These are phyloP conservation scores for Volutella citrinella DNA, from an alignment of 2,329 filamentous ascomycete species.

Conservation along the genomic window DNA sequence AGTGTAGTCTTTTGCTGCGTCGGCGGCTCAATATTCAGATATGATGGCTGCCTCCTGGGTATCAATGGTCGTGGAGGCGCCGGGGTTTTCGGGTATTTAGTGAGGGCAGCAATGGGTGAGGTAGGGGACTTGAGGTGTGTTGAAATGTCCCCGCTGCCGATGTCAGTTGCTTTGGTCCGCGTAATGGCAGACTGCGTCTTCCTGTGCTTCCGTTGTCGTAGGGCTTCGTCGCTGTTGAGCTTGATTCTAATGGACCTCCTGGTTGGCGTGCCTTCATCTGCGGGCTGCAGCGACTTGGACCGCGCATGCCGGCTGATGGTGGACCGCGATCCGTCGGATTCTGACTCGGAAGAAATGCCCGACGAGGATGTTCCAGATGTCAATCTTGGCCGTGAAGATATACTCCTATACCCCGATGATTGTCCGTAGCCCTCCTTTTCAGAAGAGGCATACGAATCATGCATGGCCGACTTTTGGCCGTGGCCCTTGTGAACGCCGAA, in stretches of 20 bases:
- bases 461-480: conserved; percentile 40
- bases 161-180: conserved; percentile 39
- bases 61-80: conserved; percentile 87
- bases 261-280: conserved; percentile 62
- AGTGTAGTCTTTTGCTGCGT: conserved; percentile 79
- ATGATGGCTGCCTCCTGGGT: conserved; percentile 84
- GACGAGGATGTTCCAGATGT: conserved; percentile 52
- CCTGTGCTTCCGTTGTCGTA: conserved; percentile 69
- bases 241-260: conserved; percentile 89
- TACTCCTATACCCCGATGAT: conserved; percentile 25
- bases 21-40: conserved; percentile 61
- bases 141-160: conserved; percentile 52
- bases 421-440: conserved; percentile 28
- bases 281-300: conserved; percentile 57
- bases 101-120: conserved; percentile 73
- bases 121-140: conserved; percentile 92
- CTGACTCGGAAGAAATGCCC: conserved; percentile 68
- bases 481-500: conserved; percentile 45
- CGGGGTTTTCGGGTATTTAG: conserved; percentile 86
- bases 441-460: conserved; percentile 20
- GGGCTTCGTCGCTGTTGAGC: conserved; percentile 74
- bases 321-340: conserved; percentile 50
- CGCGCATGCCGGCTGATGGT: conserved; percentile 50
- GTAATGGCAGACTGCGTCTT: conserved; percentile 53
- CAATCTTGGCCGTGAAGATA: conserved; percentile 23